Evolutionary conservation across 306 rosid species (phyloP), one percentile per base, ranked within the genome.

Genomic region (Glycine tomentella): DNA sequence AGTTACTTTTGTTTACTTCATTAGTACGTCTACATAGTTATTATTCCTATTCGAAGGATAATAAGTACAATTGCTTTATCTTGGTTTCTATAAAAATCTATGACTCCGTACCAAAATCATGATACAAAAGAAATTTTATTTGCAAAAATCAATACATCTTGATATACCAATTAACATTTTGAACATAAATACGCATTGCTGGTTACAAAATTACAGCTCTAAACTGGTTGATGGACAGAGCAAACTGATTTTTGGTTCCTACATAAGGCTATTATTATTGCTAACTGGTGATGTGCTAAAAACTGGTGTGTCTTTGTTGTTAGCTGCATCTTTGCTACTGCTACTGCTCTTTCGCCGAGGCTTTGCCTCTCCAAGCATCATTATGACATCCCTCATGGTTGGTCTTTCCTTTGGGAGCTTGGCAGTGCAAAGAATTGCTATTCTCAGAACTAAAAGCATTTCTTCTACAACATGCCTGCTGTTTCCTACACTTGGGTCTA

Each of bases 301-400:
- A 79, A 88, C 87, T 17, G 97, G 90, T 78, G 75, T 83, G 77
- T 89, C 90, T 71, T 81, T 92, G 84, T 77, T 92, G 87, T 89
- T 91, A 74, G 84, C 62, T 61, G 80, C 79, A 34, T 90, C 83
- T 49, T 80, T 84, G 81, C 93, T 81, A 49, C 78, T 84, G 81
- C 93, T 81, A 49, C 88, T 88, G 86, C 94, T 88, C 85, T 96
- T 96, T 66, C 98, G 85, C 17, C 98, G 48, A n/a, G 99, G 99
- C 77, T 89, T 93, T 78, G 98, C 99, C 87, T 93, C 99, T 84
- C 84, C 98, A 75, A 96, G 97, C 97, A 96, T 96, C 80, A 91
- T 92, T 72, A 88, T 87, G 55, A 93, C 97, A 84, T 96, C 98
- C 84, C 91, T 96, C 99, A 96, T 96, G 84, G 92, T 87, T 5